Evolutionary conservation across 2,329 filamentous ascomycete genomes (phyloP), one percentile per base, ranked within the genome.

Genomic region (Cryoendolithus antarcticus): DNA sequence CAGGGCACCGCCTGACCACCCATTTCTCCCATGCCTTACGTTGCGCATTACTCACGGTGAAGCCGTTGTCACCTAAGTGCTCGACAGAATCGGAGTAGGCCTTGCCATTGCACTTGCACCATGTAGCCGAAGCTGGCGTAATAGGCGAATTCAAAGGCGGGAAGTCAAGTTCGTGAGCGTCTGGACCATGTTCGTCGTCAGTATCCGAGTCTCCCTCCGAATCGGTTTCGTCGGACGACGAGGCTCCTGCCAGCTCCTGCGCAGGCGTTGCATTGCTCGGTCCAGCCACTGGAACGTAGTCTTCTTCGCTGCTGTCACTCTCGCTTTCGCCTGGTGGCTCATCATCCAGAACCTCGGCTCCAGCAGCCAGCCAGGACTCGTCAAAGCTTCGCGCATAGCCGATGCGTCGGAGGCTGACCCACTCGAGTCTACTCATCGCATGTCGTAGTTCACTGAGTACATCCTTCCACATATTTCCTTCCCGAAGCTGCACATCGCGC

Each of bases 381-480:
- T 75, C 69, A 42, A 73, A 74, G 37, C 71, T 62, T 29, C 60
- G 62, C 2, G 67, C 68, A 49, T 81, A 81, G 30, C 74, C 71
- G 35, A 80, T 74, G 4, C 73, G 62, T 29, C 72, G 63, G n/a
- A 82, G 58, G 47, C 74, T 75, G 24, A 81, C 66, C 66, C 74
- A 78, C 34, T 78, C 70, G 10, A 82, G 58, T 19, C 65, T 62
- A 28, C 63, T 59, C 65, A 79, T 72, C 35, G 76, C 67, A 6
- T 69, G 60, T 35, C 73, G 68, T 9, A 82, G 59, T 12, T 70
- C 69, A 4, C 59, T 54, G 0, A 81, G 64, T 0, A 82, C 67
- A 39, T 79, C 70, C 44, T 67, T 69, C 78, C 78, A 82, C 42
- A 62, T 61, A 41, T 71, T 73, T 1, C 69, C 73, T 5, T 74